Conservation (phyloP, 495 filamentous ascomycete genomes). For the Trichoderma parareesei region DNA sequence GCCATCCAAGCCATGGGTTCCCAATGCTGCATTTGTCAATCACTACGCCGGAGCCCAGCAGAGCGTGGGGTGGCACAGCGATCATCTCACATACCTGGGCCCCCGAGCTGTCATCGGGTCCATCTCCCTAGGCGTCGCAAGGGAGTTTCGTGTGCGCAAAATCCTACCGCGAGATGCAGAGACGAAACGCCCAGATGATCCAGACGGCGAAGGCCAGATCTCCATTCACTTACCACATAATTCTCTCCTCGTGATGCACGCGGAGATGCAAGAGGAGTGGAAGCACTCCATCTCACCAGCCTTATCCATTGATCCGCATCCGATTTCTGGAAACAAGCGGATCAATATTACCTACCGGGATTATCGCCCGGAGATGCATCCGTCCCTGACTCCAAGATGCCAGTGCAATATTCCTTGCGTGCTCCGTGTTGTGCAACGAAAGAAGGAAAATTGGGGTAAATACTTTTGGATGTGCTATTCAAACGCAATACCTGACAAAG, state of each 20-base stretch:
- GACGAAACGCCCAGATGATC: constrained; percentile 21
- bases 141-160: constrained; percentile 82
- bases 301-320: constrained; percentile 69
- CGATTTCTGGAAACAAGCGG: constrained; percentile 64
- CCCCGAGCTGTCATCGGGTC: constrained; percentile 83
- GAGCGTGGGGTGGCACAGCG: constrained; percentile 83
- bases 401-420: constrained; percentile 63
- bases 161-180: constrained; percentile 50
- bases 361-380: constrained; percentile 69
- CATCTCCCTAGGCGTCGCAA: constrained; percentile 76
- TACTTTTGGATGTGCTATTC: constrained; percentile 96
- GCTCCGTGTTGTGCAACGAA: constrained; percentile 70
- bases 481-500: constrained; percentile 64
- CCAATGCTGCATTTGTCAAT: constrained; percentile 91
- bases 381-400: constrained; percentile 55
- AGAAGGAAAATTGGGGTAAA: constrained; percentile 60
- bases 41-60: constrained; percentile 75
- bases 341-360: constrained; percentile 94
- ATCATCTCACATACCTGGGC: constrained; percentile 89
- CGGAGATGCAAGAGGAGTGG: constrained; percentile 79
- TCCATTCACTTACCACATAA: constrained; percentile 91
- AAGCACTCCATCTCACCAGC: constrained; percentile 72
- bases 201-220: constrained; percentile 71
- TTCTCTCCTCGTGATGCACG: constrained; percentile 87
- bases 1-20: constrained; percentile 60